Conservation (phyloP, 345 rosid species). For the Melaleuca quinquenervia region DNA sequence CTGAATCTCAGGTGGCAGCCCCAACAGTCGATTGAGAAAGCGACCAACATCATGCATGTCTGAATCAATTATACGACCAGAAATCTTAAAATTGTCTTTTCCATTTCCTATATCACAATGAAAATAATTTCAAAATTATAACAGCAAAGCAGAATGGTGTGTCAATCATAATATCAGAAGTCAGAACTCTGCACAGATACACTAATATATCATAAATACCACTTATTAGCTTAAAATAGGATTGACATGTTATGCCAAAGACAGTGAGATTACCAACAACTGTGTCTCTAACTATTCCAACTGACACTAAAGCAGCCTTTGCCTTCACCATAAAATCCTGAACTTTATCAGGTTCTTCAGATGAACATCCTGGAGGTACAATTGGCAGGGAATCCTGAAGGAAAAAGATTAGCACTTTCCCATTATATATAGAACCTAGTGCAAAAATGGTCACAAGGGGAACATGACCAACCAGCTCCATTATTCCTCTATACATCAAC, state of each 20-base stretch:
- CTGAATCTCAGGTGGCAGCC: conserved; percentile 95
- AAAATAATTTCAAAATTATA: background rate
- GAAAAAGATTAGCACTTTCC: conserved; percentile 7
- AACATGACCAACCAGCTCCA: conserved; percentile 63
- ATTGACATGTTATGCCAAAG: background rate
- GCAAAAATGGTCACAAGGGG: background rate
- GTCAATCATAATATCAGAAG: background rate
- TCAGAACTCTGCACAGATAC: background rate
- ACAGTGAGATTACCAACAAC: conserved; percentile 41
- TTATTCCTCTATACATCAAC: conserved; percentile 95
- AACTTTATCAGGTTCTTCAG: conserved; percentile 74
- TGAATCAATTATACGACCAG: conserved; percentile 97
- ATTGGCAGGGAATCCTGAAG: conserved; percentile 86
- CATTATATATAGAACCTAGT: background rate
- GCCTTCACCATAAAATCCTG: conserved; percentile 78
- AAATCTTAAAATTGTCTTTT: conserved; percentile 62
- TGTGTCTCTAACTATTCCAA: conserved; percentile 94
- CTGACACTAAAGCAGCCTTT: conserved; percentile 94
- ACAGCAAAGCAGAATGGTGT: background rate
- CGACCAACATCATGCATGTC: conserved; percentile 99
- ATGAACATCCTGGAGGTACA: conserved; percentile 89
- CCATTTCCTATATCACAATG: conserved; percentile 53
- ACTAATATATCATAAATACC: background rate
- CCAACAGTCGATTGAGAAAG: conserved; percentile 86
- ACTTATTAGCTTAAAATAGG: background rate